Evolutionary conservation across 352 stramenopile species (phyloP).

Genomic region (Globisporangium apiculatum): DNA sequence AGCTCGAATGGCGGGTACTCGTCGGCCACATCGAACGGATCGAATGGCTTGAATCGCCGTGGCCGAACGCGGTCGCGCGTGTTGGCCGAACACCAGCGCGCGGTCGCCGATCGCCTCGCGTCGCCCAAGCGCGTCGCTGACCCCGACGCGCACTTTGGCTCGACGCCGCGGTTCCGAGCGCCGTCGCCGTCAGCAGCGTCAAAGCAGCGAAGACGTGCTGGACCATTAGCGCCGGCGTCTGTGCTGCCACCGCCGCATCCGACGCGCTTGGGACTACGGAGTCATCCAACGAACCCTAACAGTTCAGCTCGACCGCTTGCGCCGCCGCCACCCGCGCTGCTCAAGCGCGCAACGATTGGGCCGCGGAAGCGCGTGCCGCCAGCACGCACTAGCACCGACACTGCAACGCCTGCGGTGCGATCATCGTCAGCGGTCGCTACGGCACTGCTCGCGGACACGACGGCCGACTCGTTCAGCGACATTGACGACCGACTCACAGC

Average conservation of each 20-base stretch:
- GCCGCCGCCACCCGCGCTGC: no score
- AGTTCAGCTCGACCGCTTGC: neutral
- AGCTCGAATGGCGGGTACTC: conserved; percentile 62
- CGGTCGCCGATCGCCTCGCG: conserved; percentile 41
- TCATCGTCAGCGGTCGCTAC: neutral
- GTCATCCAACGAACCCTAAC: no score
- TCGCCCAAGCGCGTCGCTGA: conserved; percentile 37
- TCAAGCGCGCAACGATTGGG: neutral
- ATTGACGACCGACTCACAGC: conserved; percentile 81
- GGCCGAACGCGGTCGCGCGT: conserved; percentile 24
- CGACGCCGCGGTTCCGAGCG: conserved; percentile 19
- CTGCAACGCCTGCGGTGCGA: neutral
- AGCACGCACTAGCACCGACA: neutral
- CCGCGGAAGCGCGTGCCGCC: neutral
- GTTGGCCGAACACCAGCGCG: conserved; percentile 46
- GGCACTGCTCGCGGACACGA: conserved; percentile 48
- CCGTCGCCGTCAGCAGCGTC: conserved; percentile 4
- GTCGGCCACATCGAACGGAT: conserved; percentile 45
- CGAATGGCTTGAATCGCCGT: conserved; percentile 38
- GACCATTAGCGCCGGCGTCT: no score
- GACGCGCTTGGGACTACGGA: no score
- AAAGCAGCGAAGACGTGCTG: conserved; percentile 1
- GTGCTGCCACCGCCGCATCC: neutral
- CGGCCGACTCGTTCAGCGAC: conserved; percentile 73
- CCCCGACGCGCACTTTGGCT: conserved; percentile 1